These are phyloP conservation scores for Lodderomyces orthopsilosis DNA, from an alignment of 1,139 yeast genomes.

Conservation along the genomic window DNA sequence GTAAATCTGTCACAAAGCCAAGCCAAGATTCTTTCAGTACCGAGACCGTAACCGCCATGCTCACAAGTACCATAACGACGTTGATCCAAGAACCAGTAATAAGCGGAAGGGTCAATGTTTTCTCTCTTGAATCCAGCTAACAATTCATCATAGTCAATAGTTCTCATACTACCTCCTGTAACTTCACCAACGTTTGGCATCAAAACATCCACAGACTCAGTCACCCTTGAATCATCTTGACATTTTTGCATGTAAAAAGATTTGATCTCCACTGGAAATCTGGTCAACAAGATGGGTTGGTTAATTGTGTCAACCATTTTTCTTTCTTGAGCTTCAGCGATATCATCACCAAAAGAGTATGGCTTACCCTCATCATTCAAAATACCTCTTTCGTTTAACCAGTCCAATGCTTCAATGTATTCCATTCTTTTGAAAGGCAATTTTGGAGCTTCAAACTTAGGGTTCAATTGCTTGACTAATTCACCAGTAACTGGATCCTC, in stretches of 20 bases:
- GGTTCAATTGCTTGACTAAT: constrained; percentile 86
- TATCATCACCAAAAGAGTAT: constrained; percentile 97
- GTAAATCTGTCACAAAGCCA: constrained; percentile 98
- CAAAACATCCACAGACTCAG: constrained; percentile 95
- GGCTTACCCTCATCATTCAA: constrained; percentile 90
- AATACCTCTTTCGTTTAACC: constrained; percentile 95
- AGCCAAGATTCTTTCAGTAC: constrained; percentile 96
- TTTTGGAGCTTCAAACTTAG: constrained; percentile 76
- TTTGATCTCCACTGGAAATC: constrained; percentile 96
- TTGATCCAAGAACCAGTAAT: constrained; percentile 96
- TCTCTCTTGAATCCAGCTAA: constrained; percentile 91
- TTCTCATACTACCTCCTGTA: constrained; percentile 99
- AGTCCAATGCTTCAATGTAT: constrained; percentile 85
- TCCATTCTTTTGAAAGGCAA: constrained; percentile 90
- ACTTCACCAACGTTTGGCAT: constrained; percentile 99
- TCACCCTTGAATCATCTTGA: constrained; percentile 85
- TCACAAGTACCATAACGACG: constrained; percentile 97
- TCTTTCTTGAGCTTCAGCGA: constrained; percentile 99
- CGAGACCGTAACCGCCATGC: constrained; percentile 98
- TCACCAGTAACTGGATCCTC: constrained; percentile 94
- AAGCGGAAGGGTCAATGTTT: constrained; percentile 70
- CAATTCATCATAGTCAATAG: constrained; percentile 75
- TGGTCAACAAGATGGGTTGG: constrained; percentile 83
- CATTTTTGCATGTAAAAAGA: constrained; percentile 97
- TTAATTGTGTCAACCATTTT: constrained; percentile 95